Base-by-base conservation (phyloP, 768 basidiomycete genomes). In the Podaxis pistillaris region DNA sequence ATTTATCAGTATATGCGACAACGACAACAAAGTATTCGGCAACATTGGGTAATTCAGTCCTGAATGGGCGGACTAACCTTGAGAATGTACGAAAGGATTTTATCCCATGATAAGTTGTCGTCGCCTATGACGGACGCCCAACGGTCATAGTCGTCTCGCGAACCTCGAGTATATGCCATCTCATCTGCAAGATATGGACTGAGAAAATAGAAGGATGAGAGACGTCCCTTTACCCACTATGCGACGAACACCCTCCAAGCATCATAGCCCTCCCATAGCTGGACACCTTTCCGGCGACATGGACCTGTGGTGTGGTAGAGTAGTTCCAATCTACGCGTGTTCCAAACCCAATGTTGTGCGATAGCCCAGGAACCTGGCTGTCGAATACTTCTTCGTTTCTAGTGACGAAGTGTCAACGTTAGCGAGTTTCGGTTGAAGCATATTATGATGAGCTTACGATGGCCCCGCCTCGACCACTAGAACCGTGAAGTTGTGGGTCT, bases 201-300 rank as follows among this genome's bases (percentile, higher is more conserved):
- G 36, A 24, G 11, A n/a, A 46, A 8, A 9, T 9, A 2, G 8
- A 33, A 17, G 33, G 33, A 33, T 17, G 19, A 46, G 19, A 7
- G 11, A 3, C 19, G 44, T 46, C 17, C 17, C 17, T 46, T 19
- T 5, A 53, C 56, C 15, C 7, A 73, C 72, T 72, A 49, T 69
- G 66, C 15, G 69, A 67, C 22, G 65, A 70, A 30, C 64, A 66
- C 19, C 74, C 75, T 7, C 75, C 75, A 1, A 76, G 60, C 37
- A 72, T 58, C 50, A 65, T 63, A 0, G 73, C 74, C 13, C 73
- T 60, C 3, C 69, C 54, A 53, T 70, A 71, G 8, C 60, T 11
- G 2, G 71, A 60, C 5, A 61, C 64, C 26, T 70, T 65, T 30
- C 64, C 65, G 46, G 69, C 66, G 3, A 74, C 56, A 17, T 62